A percentile compares a stretch with the other conserved stretches of the same genome.
These are phyloP conservation scores for Metschnikowia kunwiensis DNA, from an alignment of 805 yeast species.

Conservation along the genomic window DNA sequence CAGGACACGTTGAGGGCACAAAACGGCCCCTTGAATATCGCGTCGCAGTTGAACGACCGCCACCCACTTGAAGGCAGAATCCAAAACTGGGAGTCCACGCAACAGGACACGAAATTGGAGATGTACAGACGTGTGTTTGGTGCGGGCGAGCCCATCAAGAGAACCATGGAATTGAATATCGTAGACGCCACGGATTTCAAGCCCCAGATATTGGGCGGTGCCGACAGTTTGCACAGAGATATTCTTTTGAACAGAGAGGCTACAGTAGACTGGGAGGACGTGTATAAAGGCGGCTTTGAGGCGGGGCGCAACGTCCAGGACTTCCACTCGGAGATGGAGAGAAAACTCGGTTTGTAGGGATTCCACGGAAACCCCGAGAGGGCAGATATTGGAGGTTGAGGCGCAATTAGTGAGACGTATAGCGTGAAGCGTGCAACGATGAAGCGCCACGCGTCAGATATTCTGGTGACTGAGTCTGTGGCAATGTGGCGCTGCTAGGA, in stretches of 20 bases:
- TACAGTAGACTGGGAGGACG: conserved; percentile 89
- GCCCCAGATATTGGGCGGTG: conserved; percentile 61
- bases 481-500: too few species aligned
- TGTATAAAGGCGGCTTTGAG: conserved; percentile 61
- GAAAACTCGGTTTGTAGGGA: conserved; percentile 52
- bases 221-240: conserved; percentile 64
- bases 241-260: conserved; percentile 76
- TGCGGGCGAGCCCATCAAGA: conserved; percentile 87
- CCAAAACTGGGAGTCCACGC: conserved; percentile 75
- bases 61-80: conserved; percentile 86
- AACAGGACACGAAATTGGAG: conserved; percentile 67
- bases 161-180: conserved; percentile 83
- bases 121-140: conserved; percentile 83
- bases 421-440: too few species aligned
- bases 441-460: too few species aligned
- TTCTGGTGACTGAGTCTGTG: too few species aligned
- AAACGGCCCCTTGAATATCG: conserved; percentile 58
- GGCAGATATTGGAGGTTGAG: too few species aligned
- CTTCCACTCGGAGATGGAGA: conserved; percentile 75
- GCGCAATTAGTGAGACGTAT: too few species aligned
- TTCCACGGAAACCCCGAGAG: too few species aligned
- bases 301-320: conserved; percentile 42
- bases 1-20: conserved; percentile 66
- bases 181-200: conserved; percentile 67
- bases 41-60: conserved; percentile 65